Base-by-base conservation (phyloP, 139 green algal genomes). In the Micromonas commoda region DNA sequence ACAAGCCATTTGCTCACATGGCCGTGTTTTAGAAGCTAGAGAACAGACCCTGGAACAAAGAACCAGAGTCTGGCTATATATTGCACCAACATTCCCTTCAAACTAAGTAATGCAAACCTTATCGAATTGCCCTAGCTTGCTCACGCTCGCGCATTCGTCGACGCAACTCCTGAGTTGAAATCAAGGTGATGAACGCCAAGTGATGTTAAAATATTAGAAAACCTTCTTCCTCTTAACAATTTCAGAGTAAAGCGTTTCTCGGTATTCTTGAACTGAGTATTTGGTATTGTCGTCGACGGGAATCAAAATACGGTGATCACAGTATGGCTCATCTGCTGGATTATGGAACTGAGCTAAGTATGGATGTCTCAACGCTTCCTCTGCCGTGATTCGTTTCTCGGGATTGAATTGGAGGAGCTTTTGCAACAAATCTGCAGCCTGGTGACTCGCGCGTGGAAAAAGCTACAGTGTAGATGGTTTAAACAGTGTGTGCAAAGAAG, bases 301-400 rank as follows among this genome's bases (percentile, higher is more conserved):
- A 61, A 97, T 92, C 37, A 90, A 92, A 78, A 98, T 92, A 64
- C 76, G 79, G 73, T 77, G 83, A 31, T 76, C 38, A 66, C 85
- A 86, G 19, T 57, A 51, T 2, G 92, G 93, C 84, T 99, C 94
- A 57, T 98, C 90, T 0, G 84, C 84, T 1, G 85, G 75, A 61
- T 94, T 90, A 82, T 98, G 93, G 83, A 98, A 99, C 73, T 96
- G 91, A 1, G 91, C 87, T 31, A 97, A 88, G 84, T 97, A 99
- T 0, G 95, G 95, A 84, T 99, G 95, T 33, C 78, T 64, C 85
- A 99, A 77, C 35, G 95, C 95, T 78, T 96, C 85, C 65, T 92
- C 90, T 26, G 92, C 91, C 0, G 84, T 90, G 28, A 98, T 89
- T 24, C 94, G 89, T 81, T 96, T 96, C 78, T 90, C 72, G 0